Conservation (phyloP, 352 stramenopile species). For the Phytophthora pinifolia region DNA sequence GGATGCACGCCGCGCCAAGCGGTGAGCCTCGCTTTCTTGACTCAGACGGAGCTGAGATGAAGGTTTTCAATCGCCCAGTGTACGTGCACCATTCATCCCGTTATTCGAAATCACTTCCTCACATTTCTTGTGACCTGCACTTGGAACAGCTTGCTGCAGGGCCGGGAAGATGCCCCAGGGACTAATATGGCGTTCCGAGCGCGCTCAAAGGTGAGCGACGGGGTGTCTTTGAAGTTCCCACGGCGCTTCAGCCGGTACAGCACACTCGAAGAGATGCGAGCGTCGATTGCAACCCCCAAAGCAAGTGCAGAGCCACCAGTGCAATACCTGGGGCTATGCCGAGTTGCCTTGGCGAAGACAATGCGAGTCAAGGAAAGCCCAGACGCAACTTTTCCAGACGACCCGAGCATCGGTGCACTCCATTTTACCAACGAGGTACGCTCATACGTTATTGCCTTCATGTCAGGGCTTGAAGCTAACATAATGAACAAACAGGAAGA, state of each 20-base stretch:
- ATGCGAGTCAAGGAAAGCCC: conserved; percentile 22
- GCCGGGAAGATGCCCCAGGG: conserved; percentile 21
- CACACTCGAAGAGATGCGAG: conserved; percentile 50
- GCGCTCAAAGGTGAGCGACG: conserved; percentile 18
- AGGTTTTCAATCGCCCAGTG: conserved; percentile 42
- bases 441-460: no score
- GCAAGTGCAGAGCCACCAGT: conserved; percentile 6
- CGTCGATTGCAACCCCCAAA: neutral
- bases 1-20: conserved; percentile 38
- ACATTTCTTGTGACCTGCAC: neutral
- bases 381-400: conserved; percentile 26
- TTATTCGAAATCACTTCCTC: neutral
- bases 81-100: conserved; percentile 13
- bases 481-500: conserved; percentile 41
- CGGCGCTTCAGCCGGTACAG: conserved; percentile 69
- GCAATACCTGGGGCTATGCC: conserved; percentile 66
- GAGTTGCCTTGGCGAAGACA: conserved; percentile 63
- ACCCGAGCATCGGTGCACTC: conserved; percentile 40
- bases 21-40: conserved; percentile 22
- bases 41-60: conserved; percentile 6
- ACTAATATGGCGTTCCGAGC: conserved; percentile 24
- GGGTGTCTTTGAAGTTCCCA: conserved; percentile 43
- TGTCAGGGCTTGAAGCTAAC: neutral
- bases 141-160: conserved; percentile 15
- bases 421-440: conserved; percentile 41